Evolutionary conservation across 805 yeast species (phyloP).

Genomic region (Saccharomycopsis sp.): DNA sequence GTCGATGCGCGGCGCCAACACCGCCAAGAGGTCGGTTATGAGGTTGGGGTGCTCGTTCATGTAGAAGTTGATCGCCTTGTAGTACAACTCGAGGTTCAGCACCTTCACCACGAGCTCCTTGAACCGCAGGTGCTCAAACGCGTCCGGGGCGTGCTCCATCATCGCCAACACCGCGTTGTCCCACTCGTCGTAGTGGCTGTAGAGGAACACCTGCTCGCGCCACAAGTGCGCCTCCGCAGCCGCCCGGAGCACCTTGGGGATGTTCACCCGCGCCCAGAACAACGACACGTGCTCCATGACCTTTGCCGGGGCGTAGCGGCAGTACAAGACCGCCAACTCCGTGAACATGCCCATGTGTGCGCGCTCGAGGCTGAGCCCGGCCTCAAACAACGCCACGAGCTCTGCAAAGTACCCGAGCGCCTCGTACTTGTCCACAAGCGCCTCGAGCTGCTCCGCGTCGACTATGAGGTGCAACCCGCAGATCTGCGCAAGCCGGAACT

Average conservation of each 20-base stretch:
- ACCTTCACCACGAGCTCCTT: conserved; percentile 94
- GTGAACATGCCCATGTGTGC: conserved; percentile 99
- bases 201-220: conserved; percentile 92
- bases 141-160: conserved; percentile 90
- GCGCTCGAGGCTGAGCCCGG: conserved; percentile 92
- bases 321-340: conserved; percentile 83
- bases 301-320: conserved; percentile 83
- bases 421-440: conserved; percentile 81
- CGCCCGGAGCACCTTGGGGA: conserved; percentile 93
- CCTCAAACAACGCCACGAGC: conserved; percentile 86
- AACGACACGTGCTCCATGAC: conserved; percentile 94
- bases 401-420: conserved; percentile 86
- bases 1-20: conserved; percentile 82
- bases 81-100: conserved; percentile 91
- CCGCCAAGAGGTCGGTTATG: conserved; percentile 78
- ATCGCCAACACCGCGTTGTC: conserved; percentile 95
- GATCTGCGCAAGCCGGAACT: conserved; percentile 94
- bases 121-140: conserved; percentile 89
- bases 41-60: conserved; percentile 87
- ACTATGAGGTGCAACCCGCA: conserved; percentile 96
- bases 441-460: conserved; percentile 95
- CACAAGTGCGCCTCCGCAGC: conserved; percentile 91
- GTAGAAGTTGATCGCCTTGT: conserved; percentile 94
- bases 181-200: conserved; percentile 99
- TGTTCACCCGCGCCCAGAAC: conserved; percentile 97